These are phyloP conservation scores for Dianthus caryophyllus DNA, from an alignment of 148 eudicot genomes.

Conservation along the genomic window DNA sequence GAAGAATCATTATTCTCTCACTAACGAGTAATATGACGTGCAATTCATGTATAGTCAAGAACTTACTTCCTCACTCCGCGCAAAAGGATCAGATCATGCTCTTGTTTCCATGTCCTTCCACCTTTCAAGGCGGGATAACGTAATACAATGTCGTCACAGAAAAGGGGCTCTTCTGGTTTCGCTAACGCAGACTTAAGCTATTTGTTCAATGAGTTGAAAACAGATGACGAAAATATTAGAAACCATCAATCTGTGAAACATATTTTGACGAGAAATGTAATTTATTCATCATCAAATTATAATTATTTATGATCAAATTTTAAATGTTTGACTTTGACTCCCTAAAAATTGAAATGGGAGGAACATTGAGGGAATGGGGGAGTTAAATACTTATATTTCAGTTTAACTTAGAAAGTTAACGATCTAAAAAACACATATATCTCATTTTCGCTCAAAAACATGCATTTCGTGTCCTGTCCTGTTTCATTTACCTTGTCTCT, in stretches of 20 bases:
- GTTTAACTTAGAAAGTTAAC: too few relatives aligned
- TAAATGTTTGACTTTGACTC: too few relatives aligned
- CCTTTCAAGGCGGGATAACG: slow-evolving; percentile 65
- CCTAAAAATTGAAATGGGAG: too few relatives aligned
- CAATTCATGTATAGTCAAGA: slow-evolving; percentile 3
- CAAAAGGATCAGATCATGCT: slow-evolving; percentile 65
- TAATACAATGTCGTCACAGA: slow-evolving; percentile 52
- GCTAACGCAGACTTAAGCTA: slow-evolving; percentile 53
- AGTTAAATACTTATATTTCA: too few relatives aligned
- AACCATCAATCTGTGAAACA: too few relatives aligned
- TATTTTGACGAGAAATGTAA: too few relatives aligned
- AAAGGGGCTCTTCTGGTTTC: slow-evolving; percentile 47
- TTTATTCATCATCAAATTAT: too few relatives aligned
- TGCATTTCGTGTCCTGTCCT: too few relatives aligned
- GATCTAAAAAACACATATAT: too few relatives aligned
- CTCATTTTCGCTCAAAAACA: too few relatives aligned
- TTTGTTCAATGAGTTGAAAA: slow-evolving; percentile 4
- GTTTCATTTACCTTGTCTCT: slow-evolving; percentile 61
- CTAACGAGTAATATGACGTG: background rate
- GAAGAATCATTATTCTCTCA: background rate
- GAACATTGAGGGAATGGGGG: too few relatives aligned
- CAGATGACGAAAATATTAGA: background rate
- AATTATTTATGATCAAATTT: too few relatives aligned
- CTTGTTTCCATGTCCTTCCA: slow-evolving; percentile 82
- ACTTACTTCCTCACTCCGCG: slow-evolving; percentile 79